These are phyloP conservation scores for Ganoderma meredithae DNA, from an alignment of 1,284 basidiomycete genomes.

Conservation along the genomic window DNA sequence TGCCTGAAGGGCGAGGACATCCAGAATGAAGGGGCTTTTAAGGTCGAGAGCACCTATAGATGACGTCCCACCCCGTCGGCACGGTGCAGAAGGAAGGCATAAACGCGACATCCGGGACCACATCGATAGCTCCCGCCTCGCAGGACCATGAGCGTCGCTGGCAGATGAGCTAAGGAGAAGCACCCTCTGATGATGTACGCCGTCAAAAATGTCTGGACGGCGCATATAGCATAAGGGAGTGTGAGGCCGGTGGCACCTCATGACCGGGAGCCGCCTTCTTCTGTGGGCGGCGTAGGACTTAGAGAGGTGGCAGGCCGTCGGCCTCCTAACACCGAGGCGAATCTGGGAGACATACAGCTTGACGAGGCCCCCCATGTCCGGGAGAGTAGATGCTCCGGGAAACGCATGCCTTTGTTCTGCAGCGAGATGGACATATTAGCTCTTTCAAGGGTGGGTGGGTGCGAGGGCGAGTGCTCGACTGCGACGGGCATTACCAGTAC, in stretches of 20 bases:
- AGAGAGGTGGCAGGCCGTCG: background rate
- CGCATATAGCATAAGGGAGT: background rate
- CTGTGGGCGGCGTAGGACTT: background rate
- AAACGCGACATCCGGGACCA: background rate
- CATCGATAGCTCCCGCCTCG: slow-evolving; percentile 23
- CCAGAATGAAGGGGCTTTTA: background rate
- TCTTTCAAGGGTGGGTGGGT: background rate
- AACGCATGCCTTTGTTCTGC: background rate
- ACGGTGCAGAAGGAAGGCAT: background rate
- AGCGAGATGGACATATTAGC: background rate
- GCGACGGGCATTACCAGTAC: background rate
- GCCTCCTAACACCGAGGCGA: background rate
- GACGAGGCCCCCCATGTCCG: background rate
- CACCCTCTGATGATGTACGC: background rate
- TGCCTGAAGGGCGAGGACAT: background rate
- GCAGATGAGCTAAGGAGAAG: slow-evolving; percentile 5
- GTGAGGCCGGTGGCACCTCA: background rate
- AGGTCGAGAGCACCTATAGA: background rate
- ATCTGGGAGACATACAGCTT: background rate
- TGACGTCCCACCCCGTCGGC: background rate
- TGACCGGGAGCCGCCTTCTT: background rate
- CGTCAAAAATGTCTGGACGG: background rate
- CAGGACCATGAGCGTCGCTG: background rate
- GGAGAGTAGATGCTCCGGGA: background rate
- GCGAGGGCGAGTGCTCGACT: background rate